Evolutionary conservation across 73 alveolate species (phyloP), one percentile per base, ranked within the genome.

Genomic region (Blepharisma stoltei): DNA sequence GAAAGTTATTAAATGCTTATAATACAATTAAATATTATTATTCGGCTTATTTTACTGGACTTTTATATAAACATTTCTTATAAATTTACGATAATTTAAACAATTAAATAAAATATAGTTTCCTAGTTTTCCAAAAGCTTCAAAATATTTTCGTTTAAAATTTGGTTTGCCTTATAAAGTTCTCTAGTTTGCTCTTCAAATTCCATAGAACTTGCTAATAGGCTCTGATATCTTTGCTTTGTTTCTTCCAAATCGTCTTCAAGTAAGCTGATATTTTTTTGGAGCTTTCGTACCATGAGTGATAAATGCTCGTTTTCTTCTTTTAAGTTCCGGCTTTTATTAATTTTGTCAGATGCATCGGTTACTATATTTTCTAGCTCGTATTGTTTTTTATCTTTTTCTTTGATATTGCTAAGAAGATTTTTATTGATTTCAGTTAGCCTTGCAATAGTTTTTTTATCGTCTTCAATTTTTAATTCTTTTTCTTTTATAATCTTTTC

Each of bases 301-400:
- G 73, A n/a, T 25, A 60, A 25, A 60, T 60, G 73, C 23, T 60
- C 73, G 23, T 60, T 60, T 60, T 60, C 73, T 60, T 60, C 73
- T 14, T 14, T 25, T 60, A 60, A 60, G 23, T 60, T 60, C 4
- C 73, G 0, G 46, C 23, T 60, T 60, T 60, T 60, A 14, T 60
- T n/a, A 14, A 60, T 60, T 60, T 60, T 60, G 11, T 60, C 73
- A 60, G 14, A 14, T 38, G 49, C 73, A 25, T 14, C 14, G 4
- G 23, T 25, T 3, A 32, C 41, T 32, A 32, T 32, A 3, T 32
- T 32, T 60, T 60, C 73, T 1, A 60, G 11, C 23, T 60, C 73
- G 2, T 60, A n/a, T 8, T 14, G 38, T 5, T 60, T 60, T 60
- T 60, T 60, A 2, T 60, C 73, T 5, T 60, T n/a, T 14, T 60